Evolutionary conservation across 2,329 filamentous ascomycete genomes (phyloP), one percentile per base, ranked within the genome.

Genomic region (Pseudogymnoascus verrucosus): DNA sequence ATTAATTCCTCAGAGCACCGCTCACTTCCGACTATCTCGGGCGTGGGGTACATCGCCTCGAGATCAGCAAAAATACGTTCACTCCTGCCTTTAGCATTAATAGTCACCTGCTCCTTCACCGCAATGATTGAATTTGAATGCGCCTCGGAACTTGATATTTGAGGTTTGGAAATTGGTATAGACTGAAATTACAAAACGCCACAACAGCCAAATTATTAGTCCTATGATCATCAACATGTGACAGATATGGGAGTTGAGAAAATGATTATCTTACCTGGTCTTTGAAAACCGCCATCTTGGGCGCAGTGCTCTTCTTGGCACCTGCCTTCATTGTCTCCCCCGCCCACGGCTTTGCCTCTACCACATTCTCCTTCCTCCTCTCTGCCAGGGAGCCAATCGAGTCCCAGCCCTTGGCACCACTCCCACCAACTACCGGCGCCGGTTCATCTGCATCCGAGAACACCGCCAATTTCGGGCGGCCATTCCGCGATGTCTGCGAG

Each of bases 281-380:
- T 81, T 90, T 93, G 81, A 97, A 99, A 54, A 99, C 85, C 72
- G 88, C 81, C 87, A 99, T 89, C 81, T 97, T 98, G 62, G 88
- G 82, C 62, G 82, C 83, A 34, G 82, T 85, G 47, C 81, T 85
- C 78, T 91, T 90, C 79, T 91, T 95, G 70, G 91, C 93, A 44
- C 90, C 91, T 2, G 86, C 89, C 76, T 93, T 91, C 69, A 99
- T 77, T 42, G 90, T 97, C 79, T 98, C 92, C 26, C 95, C 95
- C 10, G 82, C 89, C 95, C 93, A 97, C 19, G 93, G 91, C 73
- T 89, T 93, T 10, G 93, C 86, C 73, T 93, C 91, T 68, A 93
- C 79, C 5, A 82, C 81, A 72, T 99, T 99, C 76, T 99, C 95
- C 81, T 98, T 99, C 80, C 91, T 96, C 60, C 95, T 84, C 66